Evolutionary conservation across 148 eudicot species (phyloP), one percentile per base, ranked within the genome.

Genomic region (Persicaria tinctoria): DNA sequence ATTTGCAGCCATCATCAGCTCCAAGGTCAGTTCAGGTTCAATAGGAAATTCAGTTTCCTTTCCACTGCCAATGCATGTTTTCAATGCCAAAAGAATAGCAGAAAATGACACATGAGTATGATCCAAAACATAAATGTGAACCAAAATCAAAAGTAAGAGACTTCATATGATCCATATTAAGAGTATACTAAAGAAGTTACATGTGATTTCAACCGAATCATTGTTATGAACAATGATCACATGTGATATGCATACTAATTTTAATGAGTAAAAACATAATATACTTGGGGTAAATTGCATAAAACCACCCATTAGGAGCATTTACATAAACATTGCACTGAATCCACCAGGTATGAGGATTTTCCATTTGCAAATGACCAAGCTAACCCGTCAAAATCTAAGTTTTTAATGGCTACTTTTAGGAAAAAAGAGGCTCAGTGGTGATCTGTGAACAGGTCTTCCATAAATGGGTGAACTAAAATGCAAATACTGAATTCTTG

Each of bases 1-100:
- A 75, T 95, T 95, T 73, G 99, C 99, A 75, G 99, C 99, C 99
- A 95, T 95, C 97, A 95, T 95, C 86, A 95, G 89, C 78, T 95
- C 99, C 85, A 95, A 79, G 16, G 97, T 92, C 75, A 95, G 82
- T 82, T 95, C 97, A 76, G 99, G 99, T 85, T 95, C 99, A 78
- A 95, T 95, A 82, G 90, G 91, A 80, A 95, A 95, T 74, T 95
- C 99, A 44, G 97, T 95, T 77, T 95, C 97, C 87, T 92, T 95
- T 68, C 97, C 99, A 79, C 99, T 95, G 85, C 8, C 32, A 6
- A 63, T 63, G 13, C 16, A 63, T 66, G 66, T 59, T 18, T 59
- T 59, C 8, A 41, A 23, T 3, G 41, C 68, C 68, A 60, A 8
- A 32, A 23, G 14, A 60, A 60, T 23, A 23, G 41, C 68, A 60